Evolutionary conservation across 2,329 filamentous ascomycete species (phyloP).

Genomic region (Mariannaea sp.): DNA sequence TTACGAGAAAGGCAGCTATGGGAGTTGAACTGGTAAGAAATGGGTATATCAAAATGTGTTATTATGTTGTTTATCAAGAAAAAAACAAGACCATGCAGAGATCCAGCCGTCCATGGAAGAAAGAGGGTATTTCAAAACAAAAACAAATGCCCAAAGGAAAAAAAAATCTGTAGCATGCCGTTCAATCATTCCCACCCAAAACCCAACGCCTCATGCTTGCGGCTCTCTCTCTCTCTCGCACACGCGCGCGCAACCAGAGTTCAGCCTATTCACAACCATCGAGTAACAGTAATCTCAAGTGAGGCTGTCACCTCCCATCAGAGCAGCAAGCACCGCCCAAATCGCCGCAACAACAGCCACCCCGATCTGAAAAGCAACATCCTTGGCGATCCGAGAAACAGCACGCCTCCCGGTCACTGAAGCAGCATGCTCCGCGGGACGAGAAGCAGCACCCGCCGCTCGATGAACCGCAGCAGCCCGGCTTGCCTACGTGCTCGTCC

Average conservation of each 20-base stretch:
- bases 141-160: too few relatives aligned
- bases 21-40: too few relatives aligned
- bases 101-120: too few relatives aligned
- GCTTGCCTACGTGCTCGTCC: slow-evolving; percentile 5
- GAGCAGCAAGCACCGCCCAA: slow-evolving; percentile 9
- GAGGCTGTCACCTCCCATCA: background rate
- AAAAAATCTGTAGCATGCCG: too few relatives aligned
- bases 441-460: slow-evolving; percentile 19
- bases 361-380: slow-evolving; percentile 16
- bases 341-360: slow-evolving; percentile 8
- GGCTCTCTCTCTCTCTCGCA: background rate
- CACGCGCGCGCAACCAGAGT: background rate
- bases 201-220: too few relatives aligned
- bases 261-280: background rate
- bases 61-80: too few relatives aligned
- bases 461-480: slow-evolving; percentile 18
- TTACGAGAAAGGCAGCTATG: too few relatives aligned
- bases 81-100: too few relatives aligned
- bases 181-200: too few relatives aligned
- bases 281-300: too few relatives aligned
- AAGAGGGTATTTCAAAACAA: too few relatives aligned
- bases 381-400: slow-evolving; percentile 16
- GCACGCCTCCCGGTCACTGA: slow-evolving; percentile 12
- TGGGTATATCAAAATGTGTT: too few relatives aligned
- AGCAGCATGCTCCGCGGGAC: slow-evolving; percentile 15